Evolutionary conservation across 805 yeast genomes (phyloP).

Genomic region (Kuraishia hungarica): DNA sequence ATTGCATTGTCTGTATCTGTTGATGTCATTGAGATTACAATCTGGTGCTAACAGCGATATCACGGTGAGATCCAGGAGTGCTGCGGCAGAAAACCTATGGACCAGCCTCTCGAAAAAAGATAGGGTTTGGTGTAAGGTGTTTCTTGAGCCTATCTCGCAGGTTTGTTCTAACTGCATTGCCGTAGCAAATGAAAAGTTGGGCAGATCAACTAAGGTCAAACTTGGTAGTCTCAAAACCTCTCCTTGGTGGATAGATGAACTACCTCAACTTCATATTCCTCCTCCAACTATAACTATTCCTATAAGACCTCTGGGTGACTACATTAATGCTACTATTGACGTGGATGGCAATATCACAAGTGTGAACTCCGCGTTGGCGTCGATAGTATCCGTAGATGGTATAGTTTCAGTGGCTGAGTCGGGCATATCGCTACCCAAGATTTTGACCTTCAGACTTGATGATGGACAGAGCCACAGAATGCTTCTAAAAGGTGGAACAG

Average conservation of each 20-base stretch:
- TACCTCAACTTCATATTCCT: slow-evolving; percentile 45
- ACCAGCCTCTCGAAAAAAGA: slow-evolving; percentile 20
- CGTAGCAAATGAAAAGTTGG: slow-evolving; percentile 38
- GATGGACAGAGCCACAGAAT: slow-evolving; percentile 53
- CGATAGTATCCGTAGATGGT: slow-evolving; percentile 35
- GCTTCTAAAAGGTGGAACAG: slow-evolving; percentile 78
- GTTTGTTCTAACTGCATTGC: slow-evolving; percentile 43
- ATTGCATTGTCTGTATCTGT: slow-evolving; percentile 57
- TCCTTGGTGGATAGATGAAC: slow-evolving; percentile 45
- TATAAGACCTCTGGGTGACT: slow-evolving; percentile 33
- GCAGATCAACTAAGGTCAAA: slow-evolving; percentile 23
- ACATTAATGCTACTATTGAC: slow-evolving; percentile 13
- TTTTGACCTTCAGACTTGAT: slow-evolving; percentile 43
- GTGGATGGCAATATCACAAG: not conserved
- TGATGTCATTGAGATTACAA: slow-evolving; percentile 49
- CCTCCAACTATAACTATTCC: slow-evolving; percentile 52
- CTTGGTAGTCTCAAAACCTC: slow-evolving; percentile 32
- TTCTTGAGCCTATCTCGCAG: slow-evolving; percentile 35
- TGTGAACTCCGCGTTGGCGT: slow-evolving; percentile 5
- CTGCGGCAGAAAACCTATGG: slow-evolving; percentile 46
- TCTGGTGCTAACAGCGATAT: slow-evolving; percentile 26
- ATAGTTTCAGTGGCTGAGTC: slow-evolving; percentile 57
- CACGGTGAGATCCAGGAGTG: slow-evolving; percentile 33
- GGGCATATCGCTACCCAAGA: slow-evolving; percentile 86
- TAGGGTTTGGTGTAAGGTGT: slow-evolving; percentile 14